Percentiles rank a stretch among this genome's conserved stretches.
Conservation (phyloP, 176 grass and related monocot species). For the Elaeis guineensis region DNA sequence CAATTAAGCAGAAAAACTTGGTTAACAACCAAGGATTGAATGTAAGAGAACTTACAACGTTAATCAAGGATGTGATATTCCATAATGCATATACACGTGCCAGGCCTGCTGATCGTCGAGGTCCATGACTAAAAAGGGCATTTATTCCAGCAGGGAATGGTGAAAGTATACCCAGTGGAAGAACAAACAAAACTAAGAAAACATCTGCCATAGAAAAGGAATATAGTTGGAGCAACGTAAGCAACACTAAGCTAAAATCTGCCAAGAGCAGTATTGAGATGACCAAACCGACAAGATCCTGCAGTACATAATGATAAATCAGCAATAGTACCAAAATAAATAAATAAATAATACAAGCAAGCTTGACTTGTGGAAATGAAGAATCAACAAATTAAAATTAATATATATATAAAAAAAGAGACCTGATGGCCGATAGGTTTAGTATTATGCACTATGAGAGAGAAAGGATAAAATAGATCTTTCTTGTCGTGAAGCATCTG, state of each 20-base stretch:
- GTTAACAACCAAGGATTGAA: neutral
- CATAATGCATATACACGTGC: slow-evolving; percentile 97
- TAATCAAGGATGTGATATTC: slow-evolving; percentile 97
- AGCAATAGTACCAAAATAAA: slow-evolving; percentile 19
- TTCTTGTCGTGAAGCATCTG: slow-evolving; percentile 69
- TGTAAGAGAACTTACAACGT: slow-evolving; percentile 70
- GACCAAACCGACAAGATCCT: slow-evolving; percentile 98
- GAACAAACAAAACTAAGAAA: slow-evolving; percentile 92
- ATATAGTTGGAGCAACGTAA: slow-evolving; percentile 94
- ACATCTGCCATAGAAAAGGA: slow-evolving; percentile 88
- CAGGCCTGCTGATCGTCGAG: slow-evolving; percentile 86
- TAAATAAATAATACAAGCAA: slow-evolving; percentile 7
- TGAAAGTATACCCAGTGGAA: slow-evolving; percentile 91
- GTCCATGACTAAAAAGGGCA: slow-evolving; percentile 98
- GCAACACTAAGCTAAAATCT: slow-evolving; percentile 95
- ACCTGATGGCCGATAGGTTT: slow-evolving; percentile 98
- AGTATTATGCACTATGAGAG: slow-evolving; percentile 92
- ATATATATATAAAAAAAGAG: slow-evolving; percentile 1
- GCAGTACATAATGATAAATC: slow-evolving; percentile 30
- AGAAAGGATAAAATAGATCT: slow-evolving; percentile 87
- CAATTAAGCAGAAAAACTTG: too few relatives aligned
- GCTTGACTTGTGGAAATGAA: neutral
- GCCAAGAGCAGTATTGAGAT: slow-evolving; percentile 91
- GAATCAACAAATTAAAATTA: slow-evolving; percentile 12
- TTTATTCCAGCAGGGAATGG: slow-evolving; percentile 99